phyloP scores from a whole-genome alignment of 176 grass and related monocot genomes.

The Triticum dicoccoides region DNA sequence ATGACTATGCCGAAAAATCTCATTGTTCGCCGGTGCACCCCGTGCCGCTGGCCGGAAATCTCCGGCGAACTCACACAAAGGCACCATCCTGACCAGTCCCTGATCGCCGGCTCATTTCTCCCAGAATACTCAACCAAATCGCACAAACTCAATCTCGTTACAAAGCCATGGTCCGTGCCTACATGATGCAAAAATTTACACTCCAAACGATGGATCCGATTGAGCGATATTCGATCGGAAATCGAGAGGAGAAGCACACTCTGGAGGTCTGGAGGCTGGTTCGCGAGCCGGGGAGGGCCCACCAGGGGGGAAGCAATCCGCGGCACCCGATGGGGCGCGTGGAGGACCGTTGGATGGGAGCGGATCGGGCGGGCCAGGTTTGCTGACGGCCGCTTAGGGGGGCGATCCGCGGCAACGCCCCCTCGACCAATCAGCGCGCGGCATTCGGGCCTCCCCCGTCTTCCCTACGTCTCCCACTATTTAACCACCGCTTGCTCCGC shows the following conservation, averaged over 20 bases:
- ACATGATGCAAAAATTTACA: background rate
- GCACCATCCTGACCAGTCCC: constrained; percentile 44
- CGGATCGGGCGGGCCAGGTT: constrained; percentile 39
- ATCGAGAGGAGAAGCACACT: constrained; percentile 82
- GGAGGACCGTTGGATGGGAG: constrained; percentile 22
- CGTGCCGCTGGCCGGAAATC: constrained; percentile 42
- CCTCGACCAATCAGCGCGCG: constrained; percentile 48
- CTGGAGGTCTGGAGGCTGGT: background rate
- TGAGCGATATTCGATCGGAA: constrained; percentile 37
- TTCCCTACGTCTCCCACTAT: constrained; percentile 36
- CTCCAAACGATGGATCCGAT: fast-evolving
- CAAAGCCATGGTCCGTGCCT: constrained; percentile 28
- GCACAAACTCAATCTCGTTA: background rate
- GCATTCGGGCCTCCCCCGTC: constrained; percentile 9
- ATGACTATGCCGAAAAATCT: fast-evolving
- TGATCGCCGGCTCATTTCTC: constrained; percentile 39
- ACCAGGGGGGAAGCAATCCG: constrained; percentile 38
- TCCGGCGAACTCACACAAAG: constrained; percentile 60
- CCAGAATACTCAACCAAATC: background rate
- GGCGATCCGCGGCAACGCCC: constrained; percentile 52
- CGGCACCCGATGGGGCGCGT: background rate
- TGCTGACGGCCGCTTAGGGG: background rate
- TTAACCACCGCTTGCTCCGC: constrained; percentile 45
- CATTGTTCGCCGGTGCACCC: constrained; percentile 26
- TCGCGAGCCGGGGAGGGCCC: background rate